Evolutionary conservation across 1,284 basidiomycete genomes (phyloP), one percentile per base, ranked within the genome.

Genomic region (Boletellus dicymbophilus): DNA sequence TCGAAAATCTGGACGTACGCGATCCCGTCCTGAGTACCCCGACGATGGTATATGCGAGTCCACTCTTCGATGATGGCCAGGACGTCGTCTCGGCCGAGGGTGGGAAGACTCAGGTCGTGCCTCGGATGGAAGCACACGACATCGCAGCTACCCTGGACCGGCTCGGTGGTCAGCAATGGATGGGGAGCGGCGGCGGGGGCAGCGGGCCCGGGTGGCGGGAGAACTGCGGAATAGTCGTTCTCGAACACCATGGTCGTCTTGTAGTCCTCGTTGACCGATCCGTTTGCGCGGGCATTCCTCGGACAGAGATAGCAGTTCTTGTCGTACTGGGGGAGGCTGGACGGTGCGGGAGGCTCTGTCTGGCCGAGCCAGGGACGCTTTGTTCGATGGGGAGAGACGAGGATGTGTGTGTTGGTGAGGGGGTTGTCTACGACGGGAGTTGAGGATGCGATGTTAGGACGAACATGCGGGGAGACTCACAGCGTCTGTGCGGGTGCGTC

Each of bases 1-100:
- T 94, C 91, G 61, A 92, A 95, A 37, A 95, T 92, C 68, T 95
- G 93, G 39, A 95, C 85, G 63, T 94, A 92, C 56, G 82, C 75
- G 54, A 93, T 85, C 7, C 83, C 82, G 22, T 83, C 75, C 58
- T 88, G 74, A 2, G 67, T 60, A 10, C 89, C 88, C 47, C 91
- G 79, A 44, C 63, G 70, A 31, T 69, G 63, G 67, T 91, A 94
- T 25, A 92, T 73, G n/a, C 69, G 59, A 37, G 74, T 76, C 95
- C 95, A 98, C 58, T 87, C 84, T 2, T 79, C 72, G 37, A 98
- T 79, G 48, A 98, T 81, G 30, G 72, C 68, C 46, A 79, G 73
- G 46, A 97, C 86, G 55, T 92, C 88, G 1, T 71, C 58, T 1
- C 77, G 57, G 1, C 73, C 56, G 57, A 98, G 79, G 48, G 85